Base-by-base conservation (phyloP, 768 basidiomycete species). In the Suillus subaureus region DNA sequence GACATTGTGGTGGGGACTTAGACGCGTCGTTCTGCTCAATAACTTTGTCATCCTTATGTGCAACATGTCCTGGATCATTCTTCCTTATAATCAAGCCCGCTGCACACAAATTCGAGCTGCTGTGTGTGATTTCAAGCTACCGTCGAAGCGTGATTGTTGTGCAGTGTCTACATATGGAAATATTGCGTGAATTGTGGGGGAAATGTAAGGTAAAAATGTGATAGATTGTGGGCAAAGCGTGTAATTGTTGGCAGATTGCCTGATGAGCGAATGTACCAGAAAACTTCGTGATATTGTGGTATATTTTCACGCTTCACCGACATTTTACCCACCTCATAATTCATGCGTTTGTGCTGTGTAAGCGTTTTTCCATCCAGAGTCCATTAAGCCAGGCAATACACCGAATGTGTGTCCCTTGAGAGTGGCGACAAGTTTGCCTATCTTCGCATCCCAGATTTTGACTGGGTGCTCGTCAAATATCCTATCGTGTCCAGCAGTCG, bases 31-130 rank as follows among this genome's bases (percentile, higher is more conserved):
- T 49, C 47, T 21, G 12, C 47, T 49, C 47, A n/a, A 23, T 47
- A n/a, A 47, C n/a, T n/a, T 47, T 47, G 45, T 49, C 47, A 49
- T 49, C 47, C 47, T 49, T 49, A 49, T 49, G 47, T 49, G 23
- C 12, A 49, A 49, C n/a, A 49, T 47, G 23, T 11, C n/a, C 23
- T 5, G n/a, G 1, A 49, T 49, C 47, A 49, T 23, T 49, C 47
- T 49, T 49, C 47, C 23, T 49, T 49, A 49, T 49, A 49, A 49
- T 49, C n/a, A 23, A 49, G 23, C n/a, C n/a, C 11, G 11, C 45
- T 47, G 45, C 45, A 47, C 11, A 47, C 45, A 49, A 49, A 49
- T 49, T 3, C 5, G 12, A 49, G 47, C 47, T 49, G 12, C n/a
- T 49, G 5, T 23, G 47, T 49, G 47, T 49, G 47, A 49, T 49